Evolutionary conservation across 1,139 yeast species (phyloP).

Genomic region (Candida glucosophila): DNA sequence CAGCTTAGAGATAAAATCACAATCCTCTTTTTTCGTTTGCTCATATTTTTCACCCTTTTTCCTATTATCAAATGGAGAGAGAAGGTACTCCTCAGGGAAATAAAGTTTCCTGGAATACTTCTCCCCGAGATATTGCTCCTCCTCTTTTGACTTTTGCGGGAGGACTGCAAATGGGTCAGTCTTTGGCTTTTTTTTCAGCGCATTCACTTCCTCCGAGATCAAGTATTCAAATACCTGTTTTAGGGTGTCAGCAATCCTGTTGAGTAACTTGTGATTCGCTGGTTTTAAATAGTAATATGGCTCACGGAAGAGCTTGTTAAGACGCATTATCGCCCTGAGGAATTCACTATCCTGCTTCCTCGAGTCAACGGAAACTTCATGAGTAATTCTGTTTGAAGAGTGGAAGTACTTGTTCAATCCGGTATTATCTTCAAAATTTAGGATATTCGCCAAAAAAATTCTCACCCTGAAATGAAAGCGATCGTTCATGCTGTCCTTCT

Average conservation of each 20-base stretch:
- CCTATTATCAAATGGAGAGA: constrained; percentile 18
- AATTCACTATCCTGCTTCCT: constrained; percentile 16
- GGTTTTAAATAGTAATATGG: constrained; percentile 26
- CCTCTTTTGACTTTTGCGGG: constrained; percentile 10
- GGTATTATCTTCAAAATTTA: constrained; percentile 36
- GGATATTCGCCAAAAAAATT: constrained; percentile 22
- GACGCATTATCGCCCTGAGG: constrained; percentile 24
- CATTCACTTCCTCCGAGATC: constrained; percentile 21
- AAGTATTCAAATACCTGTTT: constrained; percentile 19
- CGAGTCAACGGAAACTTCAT: constrained; percentile 15
- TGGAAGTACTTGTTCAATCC: constrained; percentile 37
- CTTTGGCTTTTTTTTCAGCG: constrained; percentile 9
- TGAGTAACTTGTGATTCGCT: constrained; percentile 14
- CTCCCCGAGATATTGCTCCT: constrained; percentile 10
- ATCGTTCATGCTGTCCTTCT: constrained; percentile 35
- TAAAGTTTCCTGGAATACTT: constrained; percentile 17
- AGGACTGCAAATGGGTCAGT: constrained; percentile 12
- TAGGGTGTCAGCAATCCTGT: constrained; percentile 15
- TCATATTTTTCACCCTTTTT: constrained; percentile 11
- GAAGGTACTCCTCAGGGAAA: constrained; percentile 32
- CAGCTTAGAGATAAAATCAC: constrained; percentile 15
- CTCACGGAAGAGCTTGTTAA: constrained; percentile 26
- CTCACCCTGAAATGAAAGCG: constrained; percentile 28
- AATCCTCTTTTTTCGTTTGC: constrained; percentile 16
- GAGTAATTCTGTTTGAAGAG: constrained; percentile 17